Evolutionary conservation across 2,329 filamentous ascomycete genomes (phyloP).

Genomic region (Botrytis medusae): DNA sequence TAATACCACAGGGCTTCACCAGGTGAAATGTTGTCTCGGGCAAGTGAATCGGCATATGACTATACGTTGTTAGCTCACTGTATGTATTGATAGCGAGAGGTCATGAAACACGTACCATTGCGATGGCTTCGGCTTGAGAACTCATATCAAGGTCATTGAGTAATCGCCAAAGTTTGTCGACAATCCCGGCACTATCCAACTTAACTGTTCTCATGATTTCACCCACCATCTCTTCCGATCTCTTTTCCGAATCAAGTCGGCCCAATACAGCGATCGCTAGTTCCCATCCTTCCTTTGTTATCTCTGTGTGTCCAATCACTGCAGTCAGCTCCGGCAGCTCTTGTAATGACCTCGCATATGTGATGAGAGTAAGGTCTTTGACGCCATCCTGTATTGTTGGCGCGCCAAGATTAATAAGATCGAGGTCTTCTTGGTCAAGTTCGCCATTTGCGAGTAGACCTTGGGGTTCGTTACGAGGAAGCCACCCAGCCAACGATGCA

Average conservation of each 20-base stretch:
- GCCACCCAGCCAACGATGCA: constrained; percentile 80
- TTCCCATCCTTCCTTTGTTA: constrained; percentile 76
- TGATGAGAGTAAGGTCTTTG: constrained; percentile 75
- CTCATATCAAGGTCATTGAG: constrained; percentile 77
- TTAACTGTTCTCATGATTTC: constrained; percentile 71
- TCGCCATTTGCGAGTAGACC: constrained; percentile 56
- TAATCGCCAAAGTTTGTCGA: constrained; percentile 79
- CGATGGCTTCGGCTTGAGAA: constrained; percentile 75
- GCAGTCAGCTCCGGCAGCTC: constrained; percentile 45
- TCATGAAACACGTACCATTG: constrained; percentile 62
- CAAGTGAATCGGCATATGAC: constrained; percentile 80
- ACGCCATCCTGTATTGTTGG: constrained; percentile 63
- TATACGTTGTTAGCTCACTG: constrained; percentile 45
- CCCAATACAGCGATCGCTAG: constrained; percentile 80
- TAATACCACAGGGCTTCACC: constrained; percentile 90
- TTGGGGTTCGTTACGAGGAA: constrained; percentile 59
- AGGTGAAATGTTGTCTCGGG: constrained; percentile 71
- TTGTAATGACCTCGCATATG: constrained; percentile 71
- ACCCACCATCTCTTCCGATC: constrained; percentile 71
- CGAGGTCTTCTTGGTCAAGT: constrained; percentile 80
- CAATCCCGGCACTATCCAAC: constrained; percentile 66
- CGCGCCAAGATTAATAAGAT: constrained; percentile 67
- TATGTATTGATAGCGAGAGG: not conserved
- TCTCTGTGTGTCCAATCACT: constrained; percentile 34
- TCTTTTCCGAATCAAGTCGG: constrained; percentile 71